phyloP scores from a whole-genome alignment of 495 filamentous ascomycete species.

The Penicillium simplicissimum region DNA sequence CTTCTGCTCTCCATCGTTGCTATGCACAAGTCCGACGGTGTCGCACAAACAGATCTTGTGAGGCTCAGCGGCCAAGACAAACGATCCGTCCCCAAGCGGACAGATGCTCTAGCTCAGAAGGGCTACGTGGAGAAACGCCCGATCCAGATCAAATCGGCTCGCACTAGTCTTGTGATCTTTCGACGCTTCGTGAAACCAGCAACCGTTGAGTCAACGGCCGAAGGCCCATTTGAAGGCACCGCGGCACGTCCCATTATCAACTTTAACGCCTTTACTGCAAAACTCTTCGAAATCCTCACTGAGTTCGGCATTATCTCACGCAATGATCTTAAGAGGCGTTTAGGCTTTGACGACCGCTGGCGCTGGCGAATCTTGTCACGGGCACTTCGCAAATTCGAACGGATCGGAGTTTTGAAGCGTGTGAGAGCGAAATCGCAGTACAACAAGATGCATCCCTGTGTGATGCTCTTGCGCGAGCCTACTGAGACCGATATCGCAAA shows the following conservation, averaged over 20 bases:
- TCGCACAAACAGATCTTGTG: slow-evolving; percentile 78
- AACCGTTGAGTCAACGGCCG: slow-evolving; percentile 12
- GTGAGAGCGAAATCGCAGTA: slow-evolving; percentile 61
- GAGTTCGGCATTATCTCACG: slow-evolving; percentile 50
- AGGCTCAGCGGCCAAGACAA: slow-evolving; percentile 82
- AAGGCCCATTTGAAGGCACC: slow-evolving; percentile 10
- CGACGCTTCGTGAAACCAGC: slow-evolving; percentile 52
- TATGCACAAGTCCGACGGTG: slow-evolving; percentile 65
- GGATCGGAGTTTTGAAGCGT: slow-evolving; percentile 66
- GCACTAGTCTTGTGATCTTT: slow-evolving; percentile 69
- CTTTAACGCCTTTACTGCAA: slow-evolving; percentile 43
- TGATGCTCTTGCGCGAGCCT: slow-evolving; percentile 76
- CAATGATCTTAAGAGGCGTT: slow-evolving; percentile 61
- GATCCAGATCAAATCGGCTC: slow-evolving; percentile 60
- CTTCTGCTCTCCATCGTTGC: slow-evolving; percentile 77
- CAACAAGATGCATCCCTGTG: slow-evolving; percentile 52
- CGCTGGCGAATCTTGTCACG: slow-evolving; percentile 69
- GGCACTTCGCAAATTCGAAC: slow-evolving; percentile 65
- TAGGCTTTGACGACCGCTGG: slow-evolving; percentile 60
- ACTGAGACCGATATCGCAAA: slow-evolving; percentile 61
- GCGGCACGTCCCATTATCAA: slow-evolving; percentile 35
- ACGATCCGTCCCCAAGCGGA: slow-evolving; percentile 80
- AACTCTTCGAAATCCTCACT: slow-evolving; percentile 49
- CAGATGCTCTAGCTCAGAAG: slow-evolving; percentile 68
- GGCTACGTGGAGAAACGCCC: slow-evolving; percentile 85